Evolutionary conservation across 2,329 filamentous ascomycete species (phyloP), one percentile per base, ranked within the genome.

Genomic region (Chaetomium globosum): DNA sequence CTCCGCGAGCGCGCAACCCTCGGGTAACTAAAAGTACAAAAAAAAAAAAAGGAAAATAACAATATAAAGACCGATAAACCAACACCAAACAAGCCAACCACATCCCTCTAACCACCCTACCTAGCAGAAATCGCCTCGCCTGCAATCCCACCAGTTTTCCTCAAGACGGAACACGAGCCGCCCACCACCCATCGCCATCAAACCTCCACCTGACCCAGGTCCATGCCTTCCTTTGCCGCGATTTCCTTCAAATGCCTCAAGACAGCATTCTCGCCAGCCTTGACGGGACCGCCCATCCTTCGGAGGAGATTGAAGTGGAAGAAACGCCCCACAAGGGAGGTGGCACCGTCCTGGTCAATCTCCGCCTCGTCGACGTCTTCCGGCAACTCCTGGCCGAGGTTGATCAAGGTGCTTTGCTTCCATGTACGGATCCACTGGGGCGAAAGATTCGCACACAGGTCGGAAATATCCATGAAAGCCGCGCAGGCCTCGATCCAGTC

Each of bases 211-310:
- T 6, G 12, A 3, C 46, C 55, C 49, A 59, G 8, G 31, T 57
- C 61, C 4, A 64, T 1, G 8, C 59, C 60, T n/a, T 63, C 61
- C 53, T 57, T 43, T 13, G 61, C 61, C 9, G 43, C 54, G 4
- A 63, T 23, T 19, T 43, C 39, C 53, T 55, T 51, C 8, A 63
- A 21, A 19, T 63, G 30, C 16, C 46, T 30, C 30, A 63, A 23
- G 21, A 63, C 16, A 4, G 61, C 61, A 48, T 57, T 63, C 54
- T 57, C 43, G 12, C 46, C 46, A 16, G 31, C 46, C 5, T 21
- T 13, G 54, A 13, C 61, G 6, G 54, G 61, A 8, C 61, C 61
- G 23, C 51, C 60, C 48, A 53, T n/a, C 28, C 52, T 49, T n/a
- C 53, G 52, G 13, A 56, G 12, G 28, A 57, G 19, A 43, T 28